A percentile compares a stretch with the other conserved stretches of the same genome.
These are phyloP conservation scores for Epichloe brachyelytri DNA, from an alignment of 2,329 filamentous ascomycete species.

Conservation along the genomic window DNA sequence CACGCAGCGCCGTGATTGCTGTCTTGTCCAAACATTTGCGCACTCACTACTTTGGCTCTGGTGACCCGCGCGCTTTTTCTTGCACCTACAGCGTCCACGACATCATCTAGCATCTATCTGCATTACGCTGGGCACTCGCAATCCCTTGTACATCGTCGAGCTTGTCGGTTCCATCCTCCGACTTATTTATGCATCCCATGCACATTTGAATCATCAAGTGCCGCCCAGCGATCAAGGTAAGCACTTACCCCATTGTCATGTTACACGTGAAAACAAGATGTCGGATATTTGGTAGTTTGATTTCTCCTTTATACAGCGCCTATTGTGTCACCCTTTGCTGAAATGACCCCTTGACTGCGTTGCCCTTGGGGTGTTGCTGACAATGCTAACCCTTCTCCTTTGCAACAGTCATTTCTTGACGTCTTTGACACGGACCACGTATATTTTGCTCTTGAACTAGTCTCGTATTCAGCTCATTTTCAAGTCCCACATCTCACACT, in stretches of 20 bases:
- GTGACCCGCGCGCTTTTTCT: background rate
- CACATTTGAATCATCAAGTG: background rate
- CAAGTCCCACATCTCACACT: background rate
- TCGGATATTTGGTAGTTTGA: background rate
- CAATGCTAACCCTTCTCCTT: background rate
- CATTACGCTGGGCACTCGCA: background rate
- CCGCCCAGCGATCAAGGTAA: background rate
- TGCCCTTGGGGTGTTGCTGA: background rate
- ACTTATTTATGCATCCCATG: constrained; percentile 2
- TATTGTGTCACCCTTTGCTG: background rate
- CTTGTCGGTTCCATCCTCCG: background rate
- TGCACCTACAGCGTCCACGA: background rate
- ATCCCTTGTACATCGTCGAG: background rate
- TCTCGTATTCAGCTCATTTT: constrained; percentile 6
- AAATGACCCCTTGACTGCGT: background rate
- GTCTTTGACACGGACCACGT: background rate
- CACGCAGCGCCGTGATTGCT: constrained; percentile 2
- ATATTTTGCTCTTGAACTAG: background rate
- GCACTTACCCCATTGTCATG: background rate
- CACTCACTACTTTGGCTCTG: background rate
- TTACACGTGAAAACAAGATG: background rate
- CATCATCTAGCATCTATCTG: background rate
- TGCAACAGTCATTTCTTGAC: background rate
- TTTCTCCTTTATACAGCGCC: background rate
- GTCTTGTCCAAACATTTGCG: background rate